A percentile compares a stretch with the other conserved stretches of the same genome.
Conservation (phyloP, 139 green algal species). For the Pseudopediastrum boryanum region DNA sequence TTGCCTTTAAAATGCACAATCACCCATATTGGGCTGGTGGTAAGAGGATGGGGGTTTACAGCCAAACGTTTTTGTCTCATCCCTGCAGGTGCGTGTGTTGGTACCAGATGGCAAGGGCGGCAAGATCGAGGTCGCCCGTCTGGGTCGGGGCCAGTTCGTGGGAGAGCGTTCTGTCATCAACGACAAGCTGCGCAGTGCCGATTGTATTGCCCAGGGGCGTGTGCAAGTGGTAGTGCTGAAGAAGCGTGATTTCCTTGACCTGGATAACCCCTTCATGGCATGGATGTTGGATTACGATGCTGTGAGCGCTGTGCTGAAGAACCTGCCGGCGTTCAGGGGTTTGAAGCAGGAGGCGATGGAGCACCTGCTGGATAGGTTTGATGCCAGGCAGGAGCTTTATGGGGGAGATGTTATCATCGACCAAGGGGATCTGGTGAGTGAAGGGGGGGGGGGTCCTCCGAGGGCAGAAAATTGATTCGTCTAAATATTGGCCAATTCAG, state of each 20-base stretch:
- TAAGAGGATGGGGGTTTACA: too few relatives aligned
- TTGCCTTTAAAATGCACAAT: too few relatives aligned
- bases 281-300: conserved; percentile 84
- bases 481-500: too few relatives aligned
- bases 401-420: conserved; percentile 53
- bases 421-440: conserved; percentile 54
- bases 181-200: conserved; percentile 70
- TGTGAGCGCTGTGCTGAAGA: conserved; percentile 58
- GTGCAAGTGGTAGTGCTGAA: conserved; percentile 78
- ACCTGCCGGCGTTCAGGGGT: conserved; percentile 48
- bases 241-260: conserved; percentile 77
- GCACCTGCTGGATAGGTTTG: conserved; percentile 69
- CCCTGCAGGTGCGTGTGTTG: conserved; percentile 59
- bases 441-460: too few relatives aligned
- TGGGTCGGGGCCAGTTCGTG: conserved; percentile 76
- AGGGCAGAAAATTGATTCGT: too few relatives aligned
- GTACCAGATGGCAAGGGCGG: conserved; percentile 60
- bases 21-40: too few relatives aligned
- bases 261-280: conserved; percentile 78
- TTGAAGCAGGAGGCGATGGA: conserved; percentile 73
- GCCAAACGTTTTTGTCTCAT: too few relatives aligned
- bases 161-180: conserved; percentile 80
- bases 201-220: conserved; percentile 68
- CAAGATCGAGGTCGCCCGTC: conserved; percentile 56
- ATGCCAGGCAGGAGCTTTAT: conserved; percentile 61